phyloP scores from a whole-genome alignment of 2,329 filamentous ascomycete genomes.

The Scytalidium lignicola region DNA sequence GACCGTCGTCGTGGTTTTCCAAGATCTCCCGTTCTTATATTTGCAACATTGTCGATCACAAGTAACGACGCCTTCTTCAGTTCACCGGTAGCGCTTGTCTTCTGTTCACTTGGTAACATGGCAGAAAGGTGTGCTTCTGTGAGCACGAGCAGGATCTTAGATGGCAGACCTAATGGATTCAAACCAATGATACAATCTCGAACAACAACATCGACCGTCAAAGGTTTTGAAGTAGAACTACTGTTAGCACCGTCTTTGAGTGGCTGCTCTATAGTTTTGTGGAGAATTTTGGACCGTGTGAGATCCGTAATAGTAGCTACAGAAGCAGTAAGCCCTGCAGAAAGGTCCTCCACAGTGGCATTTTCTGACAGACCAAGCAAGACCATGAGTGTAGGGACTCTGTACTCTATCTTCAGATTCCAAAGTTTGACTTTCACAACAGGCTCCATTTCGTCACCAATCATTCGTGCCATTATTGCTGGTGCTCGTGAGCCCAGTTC shows the following conservation, averaged over 20 bases:
- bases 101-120: conserved; percentile 58
- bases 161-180: conserved; percentile 69
- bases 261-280: conserved; percentile 4
- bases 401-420: conserved; percentile 83
- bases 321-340: conserved; percentile 70
- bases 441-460: conserved; percentile 92
- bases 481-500: conserved; percentile 38
- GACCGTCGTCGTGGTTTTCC: conserved; percentile 18
- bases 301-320: conserved; percentile 71
- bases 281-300: conserved; percentile 39
- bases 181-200: conserved; percentile 78
- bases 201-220: conserved; percentile 69
- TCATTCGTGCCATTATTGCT: conserved; percentile 81
- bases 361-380: conserved; percentile 66
- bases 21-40: conserved; percentile 25
- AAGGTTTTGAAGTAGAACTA: conserved; percentile 42
- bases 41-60: conserved; percentile 69
- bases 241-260: conserved; percentile 13
- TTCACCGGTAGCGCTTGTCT: conserved; percentile 59
- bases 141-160: conserved; percentile 74
- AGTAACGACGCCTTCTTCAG: conserved; percentile 79
- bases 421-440: conserved; percentile 82
- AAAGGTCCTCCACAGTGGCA: conserved; percentile 66
- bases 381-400: conserved; percentile 76
- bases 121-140: conserved; percentile 72